These are phyloP conservation scores for Musa beccarii DNA, from an alignment of 176 grass and related monocot genomes.

Conservation along the genomic window DNA sequence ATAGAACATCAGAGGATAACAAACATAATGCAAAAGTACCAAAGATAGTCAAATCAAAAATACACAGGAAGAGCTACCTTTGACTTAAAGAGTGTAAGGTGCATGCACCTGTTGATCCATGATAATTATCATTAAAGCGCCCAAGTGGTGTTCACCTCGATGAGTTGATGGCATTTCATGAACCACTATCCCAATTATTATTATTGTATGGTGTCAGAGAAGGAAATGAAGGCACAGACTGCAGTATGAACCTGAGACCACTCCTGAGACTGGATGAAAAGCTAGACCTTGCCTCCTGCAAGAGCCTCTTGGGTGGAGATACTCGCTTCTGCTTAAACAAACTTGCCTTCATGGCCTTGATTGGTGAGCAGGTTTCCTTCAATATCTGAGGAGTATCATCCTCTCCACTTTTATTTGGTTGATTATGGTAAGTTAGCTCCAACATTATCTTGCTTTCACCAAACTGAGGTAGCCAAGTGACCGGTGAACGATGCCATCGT, in stretches of 20 bases:
- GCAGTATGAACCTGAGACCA: constrained; percentile 22
- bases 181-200: constrained; percentile 1
- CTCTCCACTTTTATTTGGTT: background rate
- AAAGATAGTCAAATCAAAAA: no score
- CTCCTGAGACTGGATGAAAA: constrained; percentile 13
- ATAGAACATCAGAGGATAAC: no score
- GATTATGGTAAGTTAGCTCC: background rate
- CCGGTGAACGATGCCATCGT: constrained; percentile 15
- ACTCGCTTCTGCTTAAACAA: constrained; percentile 21
- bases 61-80: no score
- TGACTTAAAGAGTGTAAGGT: no score
- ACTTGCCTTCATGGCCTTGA: constrained; percentile 6
- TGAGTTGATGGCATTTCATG: background rate
- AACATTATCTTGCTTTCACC: constrained; percentile 1
- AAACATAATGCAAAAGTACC: no score
- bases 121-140: background rate
- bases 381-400: constrained; percentile 9
- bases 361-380: constrained; percentile 1
- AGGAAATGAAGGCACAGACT: constrained; percentile 29
- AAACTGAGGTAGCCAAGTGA: constrained; percentile 12
- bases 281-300: constrained; percentile 5
- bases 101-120: background rate
- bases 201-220: constrained; percentile 25
- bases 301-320: constrained; percentile 18
- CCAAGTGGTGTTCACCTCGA: background rate